Percentiles rank a stretch among this genome's conserved stretches.
phyloP scores from a whole-genome alignment of 208 protist species.

The Trichomonas tenax region DNA sequence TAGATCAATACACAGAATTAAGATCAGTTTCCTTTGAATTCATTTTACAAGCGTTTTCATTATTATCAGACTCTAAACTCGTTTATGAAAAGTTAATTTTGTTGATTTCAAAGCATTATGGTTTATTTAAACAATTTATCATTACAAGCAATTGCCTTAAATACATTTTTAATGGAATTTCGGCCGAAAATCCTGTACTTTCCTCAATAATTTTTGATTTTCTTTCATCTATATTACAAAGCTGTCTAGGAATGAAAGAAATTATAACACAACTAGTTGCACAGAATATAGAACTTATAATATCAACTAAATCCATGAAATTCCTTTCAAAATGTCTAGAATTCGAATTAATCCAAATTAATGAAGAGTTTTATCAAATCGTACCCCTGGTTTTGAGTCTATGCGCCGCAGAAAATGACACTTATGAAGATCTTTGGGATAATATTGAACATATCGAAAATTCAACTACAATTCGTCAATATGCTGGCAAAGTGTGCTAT shows the following conservation, averaged over 20 bases:
- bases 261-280: neutral
- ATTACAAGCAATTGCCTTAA: neutral
- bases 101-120: neutral
- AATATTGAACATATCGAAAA: neutral
- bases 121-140: neutral
- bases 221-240: neutral
- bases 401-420: neutral
- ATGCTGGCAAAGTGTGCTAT: neutral
- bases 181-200: neutral
- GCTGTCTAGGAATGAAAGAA: neutral
- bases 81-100: no score
- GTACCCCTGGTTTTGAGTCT: neutral
- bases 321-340: neutral
- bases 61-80: no score
- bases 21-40: neutral
- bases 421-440: neutral
- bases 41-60: no score
- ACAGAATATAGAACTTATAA: neutral
- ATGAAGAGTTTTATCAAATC: neutral
- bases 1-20: neutral
- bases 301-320: neutral
- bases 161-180: neutral
- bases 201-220: neutral
- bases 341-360: neutral
- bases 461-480: neutral